Evolutionary conservation across 2,329 filamentous ascomycete genomes (phyloP).

Genomic region (Cytospora schulzeri): DNA sequence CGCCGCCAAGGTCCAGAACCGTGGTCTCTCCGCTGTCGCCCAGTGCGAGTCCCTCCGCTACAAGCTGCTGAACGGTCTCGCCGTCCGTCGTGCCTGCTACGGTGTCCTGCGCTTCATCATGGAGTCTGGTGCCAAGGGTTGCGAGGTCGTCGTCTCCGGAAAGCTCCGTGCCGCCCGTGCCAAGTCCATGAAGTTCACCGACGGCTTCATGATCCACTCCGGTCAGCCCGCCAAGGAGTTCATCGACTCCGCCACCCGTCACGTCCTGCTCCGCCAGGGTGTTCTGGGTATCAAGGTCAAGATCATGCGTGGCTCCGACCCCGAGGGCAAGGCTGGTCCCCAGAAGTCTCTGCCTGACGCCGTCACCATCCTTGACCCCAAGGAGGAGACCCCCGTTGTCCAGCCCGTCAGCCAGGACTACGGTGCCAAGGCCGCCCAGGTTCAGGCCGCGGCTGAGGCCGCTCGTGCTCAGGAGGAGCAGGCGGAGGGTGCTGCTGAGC

Average conservation of each 20-base stretch:
- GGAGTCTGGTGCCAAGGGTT: slow-evolving; percentile 99
- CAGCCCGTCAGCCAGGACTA: slow-evolving; percentile 98
- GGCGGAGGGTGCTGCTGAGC: slow-evolving; percentile 54
- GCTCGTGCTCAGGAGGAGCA: slow-evolving; percentile 52
- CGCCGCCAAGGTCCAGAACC: slow-evolving; percentile 99
- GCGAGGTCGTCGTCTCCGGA: slow-evolving; percentile 98
- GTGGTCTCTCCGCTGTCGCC: slow-evolving; percentile 98
- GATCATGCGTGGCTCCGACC: slow-evolving; percentile 99
- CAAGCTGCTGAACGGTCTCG: slow-evolving; percentile 99
- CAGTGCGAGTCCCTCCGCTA: slow-evolving; percentile 99
- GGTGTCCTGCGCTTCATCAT: slow-evolving; percentile 99
- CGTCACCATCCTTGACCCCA: slow-evolving; percentile 99
- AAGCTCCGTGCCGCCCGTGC: slow-evolving; percentile 98
- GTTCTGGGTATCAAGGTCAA: slow-evolving; percentile 99
- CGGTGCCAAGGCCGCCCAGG: slow-evolving; percentile 80
- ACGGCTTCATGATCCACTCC: slow-evolving; percentile 99
- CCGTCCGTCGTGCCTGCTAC: slow-evolving; percentile 98
- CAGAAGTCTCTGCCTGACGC: slow-evolving; percentile 97
- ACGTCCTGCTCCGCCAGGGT: slow-evolving; percentile 99
- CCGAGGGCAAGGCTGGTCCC: slow-evolving; percentile 97
- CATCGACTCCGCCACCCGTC: slow-evolving; percentile 96
- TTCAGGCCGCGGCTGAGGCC: slow-evolving; percentile 67
- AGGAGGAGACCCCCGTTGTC: slow-evolving; percentile 95
- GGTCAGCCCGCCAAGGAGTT: slow-evolving; percentile 99
- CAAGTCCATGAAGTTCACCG: slow-evolving; percentile 99